Evolutionary conservation across 73 alveolate genomes (phyloP).

Genomic region (Breviolum minutum): DNA sequence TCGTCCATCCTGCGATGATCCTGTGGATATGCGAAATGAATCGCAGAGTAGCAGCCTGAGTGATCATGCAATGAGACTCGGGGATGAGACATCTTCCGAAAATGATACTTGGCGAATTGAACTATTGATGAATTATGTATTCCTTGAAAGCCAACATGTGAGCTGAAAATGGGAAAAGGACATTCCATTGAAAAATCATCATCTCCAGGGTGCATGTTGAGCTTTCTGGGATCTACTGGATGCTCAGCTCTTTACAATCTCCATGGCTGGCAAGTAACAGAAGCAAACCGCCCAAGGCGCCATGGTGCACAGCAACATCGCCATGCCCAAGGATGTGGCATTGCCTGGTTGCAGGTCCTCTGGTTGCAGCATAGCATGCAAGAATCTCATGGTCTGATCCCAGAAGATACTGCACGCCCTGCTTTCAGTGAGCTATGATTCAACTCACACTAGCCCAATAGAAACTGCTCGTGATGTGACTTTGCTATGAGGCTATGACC

Average conservation of each 20-base stretch:
- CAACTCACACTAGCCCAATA: no score
- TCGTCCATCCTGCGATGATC: slow-evolving; percentile 4
- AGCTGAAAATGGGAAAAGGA: neutral
- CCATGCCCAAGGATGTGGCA: slow-evolving; percentile 65
- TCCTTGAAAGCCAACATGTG: no score
- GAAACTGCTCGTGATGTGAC: no score
- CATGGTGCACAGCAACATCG: slow-evolving; percentile 77
- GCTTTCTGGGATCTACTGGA: neutral
- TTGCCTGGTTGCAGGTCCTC: slow-evolving; percentile 22
- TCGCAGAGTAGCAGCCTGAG: slow-evolving; percentile 88
- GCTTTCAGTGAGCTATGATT: no score
- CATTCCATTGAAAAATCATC: neutral
- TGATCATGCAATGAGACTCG: neutral
- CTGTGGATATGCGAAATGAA: slow-evolving; percentile 61
- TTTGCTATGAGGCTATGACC: no score
- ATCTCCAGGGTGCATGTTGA: neutral
- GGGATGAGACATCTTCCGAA: neutral
- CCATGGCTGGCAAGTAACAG: neutral
- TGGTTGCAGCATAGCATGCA: neutral
- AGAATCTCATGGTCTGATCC: no score
- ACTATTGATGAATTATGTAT: neutral
- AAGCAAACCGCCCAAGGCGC: slow-evolving; percentile 62
- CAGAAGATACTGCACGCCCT: no score
- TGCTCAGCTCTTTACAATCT: neutral
- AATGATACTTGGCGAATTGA: neutral